Evolutionary conservation across 257 asterid genomes (phyloP).

Genomic region (Fraxinus cuspidata): DNA sequence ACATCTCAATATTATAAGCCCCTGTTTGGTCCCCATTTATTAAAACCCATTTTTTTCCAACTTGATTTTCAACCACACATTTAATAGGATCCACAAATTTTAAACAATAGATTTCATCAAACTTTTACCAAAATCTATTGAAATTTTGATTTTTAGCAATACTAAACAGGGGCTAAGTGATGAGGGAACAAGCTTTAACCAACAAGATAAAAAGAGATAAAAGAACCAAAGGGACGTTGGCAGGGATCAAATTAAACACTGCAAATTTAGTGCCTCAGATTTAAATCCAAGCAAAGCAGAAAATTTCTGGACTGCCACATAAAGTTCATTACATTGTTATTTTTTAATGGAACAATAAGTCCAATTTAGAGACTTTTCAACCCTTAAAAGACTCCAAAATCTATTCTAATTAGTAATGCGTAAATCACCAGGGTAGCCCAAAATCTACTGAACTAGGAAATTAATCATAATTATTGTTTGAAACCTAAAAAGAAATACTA

Average conservation of each 20-base stretch:
- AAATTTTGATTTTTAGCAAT: too few relatives aligned
- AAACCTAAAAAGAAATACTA: neutral
- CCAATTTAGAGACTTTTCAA: neutral
- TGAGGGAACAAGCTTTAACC: neutral
- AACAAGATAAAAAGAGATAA: neutral
- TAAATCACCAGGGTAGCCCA: neutral
- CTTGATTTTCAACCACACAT: too few relatives aligned
- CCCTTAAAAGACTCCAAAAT: neutral
- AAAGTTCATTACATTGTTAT: neutral
- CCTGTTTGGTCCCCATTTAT: too few relatives aligned
- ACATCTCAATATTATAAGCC: too few relatives aligned
- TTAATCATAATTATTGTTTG: neutral
- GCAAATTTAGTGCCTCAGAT: neutral
- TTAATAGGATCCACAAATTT: too few relatives aligned
- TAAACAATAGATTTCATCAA: too few relatives aligned
- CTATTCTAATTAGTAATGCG: neutral
- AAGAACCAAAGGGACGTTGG: neutral
- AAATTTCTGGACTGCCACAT: neutral
- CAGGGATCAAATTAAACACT: neutral
- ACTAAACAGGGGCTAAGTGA: too few relatives aligned
- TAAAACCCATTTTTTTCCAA: too few relatives aligned
- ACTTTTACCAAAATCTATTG: too few relatives aligned
- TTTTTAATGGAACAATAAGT: neutral
- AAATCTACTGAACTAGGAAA: neutral
- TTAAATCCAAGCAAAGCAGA: neutral